These are phyloP conservation scores for Scedosporium aurantiacum DNA, from an alignment of 2,329 filamentous ascomycete genomes.

Conservation along the genomic window DNA sequence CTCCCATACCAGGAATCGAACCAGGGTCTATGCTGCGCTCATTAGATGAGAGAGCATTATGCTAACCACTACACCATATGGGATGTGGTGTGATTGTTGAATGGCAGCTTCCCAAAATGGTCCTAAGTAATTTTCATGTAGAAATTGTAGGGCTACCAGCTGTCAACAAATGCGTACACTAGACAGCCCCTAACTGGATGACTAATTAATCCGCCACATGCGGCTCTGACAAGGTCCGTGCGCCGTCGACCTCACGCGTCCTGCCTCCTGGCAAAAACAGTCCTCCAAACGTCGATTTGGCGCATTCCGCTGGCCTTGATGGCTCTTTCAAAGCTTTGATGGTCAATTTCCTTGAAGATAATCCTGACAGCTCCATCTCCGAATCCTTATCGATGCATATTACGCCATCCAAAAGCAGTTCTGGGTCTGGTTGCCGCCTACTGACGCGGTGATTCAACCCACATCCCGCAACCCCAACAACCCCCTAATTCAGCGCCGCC, in stretches of 20 bases:
- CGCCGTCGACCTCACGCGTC: slow-evolving; percentile 7
- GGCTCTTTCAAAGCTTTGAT: neutral
- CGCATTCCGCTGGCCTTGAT: neutral
- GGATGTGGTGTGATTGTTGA: neutral
- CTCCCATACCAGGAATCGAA: slow-evolving; percentile 2
- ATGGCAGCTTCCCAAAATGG: neutral
- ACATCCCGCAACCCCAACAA: slow-evolving; percentile 8
- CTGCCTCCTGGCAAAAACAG: slow-evolving; percentile 6
- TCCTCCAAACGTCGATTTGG: neutral
- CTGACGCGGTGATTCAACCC: slow-evolving; percentile 14
- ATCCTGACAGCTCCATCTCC: neutral
- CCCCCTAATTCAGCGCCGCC: neutral
- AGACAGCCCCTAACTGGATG: neutral
- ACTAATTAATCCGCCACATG: slow-evolving; percentile 6
- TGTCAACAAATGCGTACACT: neutral
- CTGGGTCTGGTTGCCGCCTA: slow-evolving; percentile 13
- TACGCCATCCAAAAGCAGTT: neutral
- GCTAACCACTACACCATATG: slow-evolving; percentile 2
- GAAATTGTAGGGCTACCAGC: neutral
- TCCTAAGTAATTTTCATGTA: neutral
- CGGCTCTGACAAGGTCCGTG: slow-evolving; percentile 7
- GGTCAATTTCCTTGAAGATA: neutral
- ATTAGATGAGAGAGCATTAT: neutral
- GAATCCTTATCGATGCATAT: slow-evolving; percentile 6
- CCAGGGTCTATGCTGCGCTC: slow-evolving; percentile 1